Evolutionary conservation across 163 green algal genomes (phyloP).

Genomic region (Trebouxiophyceae sp.): DNA sequence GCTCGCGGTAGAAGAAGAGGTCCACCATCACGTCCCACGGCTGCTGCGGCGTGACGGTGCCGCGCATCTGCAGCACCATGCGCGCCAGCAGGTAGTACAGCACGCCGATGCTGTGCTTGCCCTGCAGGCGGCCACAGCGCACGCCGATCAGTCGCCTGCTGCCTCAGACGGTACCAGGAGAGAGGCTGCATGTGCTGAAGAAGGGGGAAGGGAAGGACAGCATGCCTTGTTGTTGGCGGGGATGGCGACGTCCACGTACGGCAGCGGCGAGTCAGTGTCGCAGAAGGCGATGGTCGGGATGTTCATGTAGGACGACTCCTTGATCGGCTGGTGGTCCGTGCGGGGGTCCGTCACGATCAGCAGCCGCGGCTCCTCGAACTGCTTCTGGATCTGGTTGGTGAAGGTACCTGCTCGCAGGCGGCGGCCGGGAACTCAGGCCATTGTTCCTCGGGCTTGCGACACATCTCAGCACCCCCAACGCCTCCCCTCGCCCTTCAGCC

Average conservation of each 20-base stretch:
- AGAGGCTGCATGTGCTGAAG: no score
- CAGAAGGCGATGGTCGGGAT: slow-evolving; percentile 99
- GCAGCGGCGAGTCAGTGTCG: slow-evolving; percentile 96
- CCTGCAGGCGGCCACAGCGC: no score
- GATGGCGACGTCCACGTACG: slow-evolving; percentile 96
- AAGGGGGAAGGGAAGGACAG: no score
- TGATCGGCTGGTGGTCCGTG: slow-evolving; percentile 94
- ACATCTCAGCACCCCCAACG: not conserved
- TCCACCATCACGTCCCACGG: slow-evolving; percentile 96
- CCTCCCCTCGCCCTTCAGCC: not conserved
- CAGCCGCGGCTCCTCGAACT: slow-evolving; percentile 96
- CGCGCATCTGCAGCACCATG: slow-evolving; percentile 96
- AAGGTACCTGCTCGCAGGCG: slow-evolving; percentile 92
- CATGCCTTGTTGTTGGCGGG: slow-evolving; percentile 99
- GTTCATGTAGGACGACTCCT: slow-evolving; percentile 97
- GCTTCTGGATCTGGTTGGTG: slow-evolving; percentile 99
- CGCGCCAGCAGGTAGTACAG: slow-evolving; percentile 96
- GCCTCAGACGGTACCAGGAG: no score
- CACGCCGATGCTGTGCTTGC: slow-evolving; percentile 95
- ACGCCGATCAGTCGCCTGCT: no score
- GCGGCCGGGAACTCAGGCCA: no score
- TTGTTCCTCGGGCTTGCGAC: not conserved
- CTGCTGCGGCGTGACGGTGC: slow-evolving; percentile 61
- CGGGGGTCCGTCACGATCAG: slow-evolving; percentile 89
- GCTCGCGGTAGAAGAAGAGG: slow-evolving; percentile 99